These are phyloP conservation scores for Polygonum maritimum DNA, from an alignment of 148 eudicot species.

Conservation along the genomic window DNA sequence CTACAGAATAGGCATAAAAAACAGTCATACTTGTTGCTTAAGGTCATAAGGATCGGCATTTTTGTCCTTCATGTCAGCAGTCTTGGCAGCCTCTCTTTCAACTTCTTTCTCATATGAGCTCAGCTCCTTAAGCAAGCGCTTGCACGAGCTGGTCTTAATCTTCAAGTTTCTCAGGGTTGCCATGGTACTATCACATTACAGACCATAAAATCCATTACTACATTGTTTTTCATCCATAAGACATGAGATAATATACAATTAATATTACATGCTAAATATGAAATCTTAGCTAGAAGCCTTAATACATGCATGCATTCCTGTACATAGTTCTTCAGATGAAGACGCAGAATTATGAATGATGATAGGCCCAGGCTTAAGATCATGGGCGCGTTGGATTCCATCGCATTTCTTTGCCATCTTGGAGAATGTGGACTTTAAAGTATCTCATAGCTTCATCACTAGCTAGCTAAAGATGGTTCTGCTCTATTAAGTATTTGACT, in stretches of 20 bases:
- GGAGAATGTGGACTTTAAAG: slow-evolving; percentile 56
- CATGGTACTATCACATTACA: slow-evolving; percentile 23
- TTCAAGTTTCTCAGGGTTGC: slow-evolving; percentile 81
- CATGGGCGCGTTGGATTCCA: background rate
- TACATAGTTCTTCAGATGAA: slow-evolving; percentile 86
- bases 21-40: slow-evolving; percentile 65
- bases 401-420: background rate
- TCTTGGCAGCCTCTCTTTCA: slow-evolving; percentile 86
- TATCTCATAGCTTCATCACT: slow-evolving; percentile 75
- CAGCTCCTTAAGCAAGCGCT: slow-evolving; percentile 81
- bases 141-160: slow-evolving; percentile 86
- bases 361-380: background rate
- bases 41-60: slow-evolving; percentile 94
- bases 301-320: slow-evolving; percentile 89
- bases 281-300: slow-evolving; percentile 90
- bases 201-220: background rate
- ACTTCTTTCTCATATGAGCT: slow-evolving; percentile 88
- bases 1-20: background rate
- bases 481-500: slow-evolving; percentile 54
- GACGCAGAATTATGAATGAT: slow-evolving; percentile 32
- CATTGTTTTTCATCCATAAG: background rate
- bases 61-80: slow-evolving; percentile 86
- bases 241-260: too few relatives aligned
- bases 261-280: slow-evolving; percentile 15
- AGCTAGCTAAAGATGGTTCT: slow-evolving; percentile 78